phyloP scores from a whole-genome alignment of 257 asterid species.

The Nicotiana sylvestris region DNA sequence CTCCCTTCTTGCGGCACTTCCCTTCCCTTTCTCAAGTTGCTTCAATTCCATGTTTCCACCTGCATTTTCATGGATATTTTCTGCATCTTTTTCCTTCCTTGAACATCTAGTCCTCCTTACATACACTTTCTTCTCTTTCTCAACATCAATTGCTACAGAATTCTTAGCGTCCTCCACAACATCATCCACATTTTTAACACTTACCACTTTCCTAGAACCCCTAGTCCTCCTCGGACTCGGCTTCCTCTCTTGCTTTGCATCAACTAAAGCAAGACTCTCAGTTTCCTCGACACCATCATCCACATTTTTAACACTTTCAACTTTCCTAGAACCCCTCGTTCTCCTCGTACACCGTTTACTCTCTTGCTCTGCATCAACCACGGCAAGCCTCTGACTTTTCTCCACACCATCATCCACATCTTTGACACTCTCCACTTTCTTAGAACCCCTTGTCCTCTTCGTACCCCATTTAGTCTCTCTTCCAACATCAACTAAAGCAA shows the following conservation, averaged over 20 bases:
- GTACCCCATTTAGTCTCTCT: slow-evolving; percentile 7
- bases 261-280: slow-evolving; percentile 16
- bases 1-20: not conserved
- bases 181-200: not conserved
- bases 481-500: slow-evolving; percentile 26
- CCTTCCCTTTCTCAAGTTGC: not conserved
- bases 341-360: slow-evolving; percentile 1
- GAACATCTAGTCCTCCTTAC: slow-evolving; percentile 39
- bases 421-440: not conserved
- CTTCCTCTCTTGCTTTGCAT: not conserved
- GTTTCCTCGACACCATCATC: not conserved
- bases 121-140: slow-evolving; percentile 21
- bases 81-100: slow-evolving; percentile 19
- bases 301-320: slow-evolving; percentile 10
- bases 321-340: slow-evolving; percentile 14
- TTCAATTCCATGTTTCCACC: not conserved
- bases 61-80: not conserved
- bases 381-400: slow-evolving; percentile 13
- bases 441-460: slow-evolving; percentile 6
- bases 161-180: slow-evolving; percentile 6
- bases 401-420: slow-evolving; percentile 13
- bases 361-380: slow-evolving; percentile 3
- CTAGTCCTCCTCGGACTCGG: not conserved
- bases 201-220: not conserved
- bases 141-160: slow-evolving; percentile 25